Percentiles rank a stretch among this genome's conserved stretches.
phyloP scores from a whole-genome alignment of 2,329 filamentous ascomycete species.

The Beauveria brongniartii region DNA sequence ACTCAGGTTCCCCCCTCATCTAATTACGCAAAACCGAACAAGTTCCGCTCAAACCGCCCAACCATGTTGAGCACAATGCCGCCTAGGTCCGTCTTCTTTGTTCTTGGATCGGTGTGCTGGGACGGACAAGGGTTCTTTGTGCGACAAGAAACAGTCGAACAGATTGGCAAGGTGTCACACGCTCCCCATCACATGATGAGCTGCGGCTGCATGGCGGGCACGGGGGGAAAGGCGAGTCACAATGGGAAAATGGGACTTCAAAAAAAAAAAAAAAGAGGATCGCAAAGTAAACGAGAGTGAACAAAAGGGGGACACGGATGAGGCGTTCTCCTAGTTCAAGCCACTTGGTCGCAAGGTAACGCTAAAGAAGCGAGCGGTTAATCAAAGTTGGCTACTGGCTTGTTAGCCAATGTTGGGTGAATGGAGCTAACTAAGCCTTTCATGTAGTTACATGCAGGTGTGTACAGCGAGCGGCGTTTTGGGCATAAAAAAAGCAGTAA shows the following conservation, averaged over 20 bases:
- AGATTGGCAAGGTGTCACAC: neutral
- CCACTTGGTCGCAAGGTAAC: neutral
- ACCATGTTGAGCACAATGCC: no score
- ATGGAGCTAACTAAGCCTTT: no score
- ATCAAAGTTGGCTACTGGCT: neutral
- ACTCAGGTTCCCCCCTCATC: no score
- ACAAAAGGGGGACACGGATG: neutral
- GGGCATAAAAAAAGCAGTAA: no score
- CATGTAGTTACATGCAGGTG: no score
- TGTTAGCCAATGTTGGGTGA: neutral
- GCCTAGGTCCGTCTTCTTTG: no score
- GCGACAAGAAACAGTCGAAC: neutral
- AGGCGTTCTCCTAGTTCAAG: neutral
- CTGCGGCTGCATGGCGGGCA: neutral
- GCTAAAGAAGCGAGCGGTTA: neutral
- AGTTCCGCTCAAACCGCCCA: no score
- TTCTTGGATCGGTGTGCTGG: no score
- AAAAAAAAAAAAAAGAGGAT: neutral
- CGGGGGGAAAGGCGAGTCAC: neutral
- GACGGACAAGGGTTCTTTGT: neutral
- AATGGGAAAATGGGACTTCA: neutral
- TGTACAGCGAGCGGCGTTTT: no score
- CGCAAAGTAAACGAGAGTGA: neutral
- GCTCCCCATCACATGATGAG: conserved; percentile 3
- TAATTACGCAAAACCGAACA: no score